These are phyloP conservation scores for Rutstroemia sydowiana DNA, from an alignment of 2,329 filamentous ascomycete genomes.

Conservation along the genomic window DNA sequence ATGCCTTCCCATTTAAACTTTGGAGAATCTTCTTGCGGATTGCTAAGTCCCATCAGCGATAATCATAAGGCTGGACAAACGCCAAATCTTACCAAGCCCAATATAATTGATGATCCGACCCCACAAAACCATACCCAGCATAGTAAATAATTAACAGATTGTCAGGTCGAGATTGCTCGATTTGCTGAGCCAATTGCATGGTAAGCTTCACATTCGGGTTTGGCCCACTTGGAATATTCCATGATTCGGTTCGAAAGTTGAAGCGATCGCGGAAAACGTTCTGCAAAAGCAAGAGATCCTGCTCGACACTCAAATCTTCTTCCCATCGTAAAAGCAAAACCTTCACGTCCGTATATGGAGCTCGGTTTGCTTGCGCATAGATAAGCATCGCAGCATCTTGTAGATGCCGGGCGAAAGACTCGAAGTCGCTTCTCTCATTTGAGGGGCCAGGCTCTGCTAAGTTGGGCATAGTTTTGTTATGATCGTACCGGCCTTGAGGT, in stretches of 20 bases:
- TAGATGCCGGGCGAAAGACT: slow-evolving; percentile 58
- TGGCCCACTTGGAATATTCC: slow-evolving; percentile 51
- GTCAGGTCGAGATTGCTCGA: slow-evolving; percentile 49
- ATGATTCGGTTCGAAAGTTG: slow-evolving; percentile 52
- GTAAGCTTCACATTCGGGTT: slow-evolving; percentile 55
- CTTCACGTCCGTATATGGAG: slow-evolving; percentile 50
- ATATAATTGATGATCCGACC: slow-evolving; percentile 53
- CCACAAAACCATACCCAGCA: slow-evolving; percentile 51
- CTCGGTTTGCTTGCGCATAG: slow-evolving; percentile 53
- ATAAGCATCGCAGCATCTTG: slow-evolving; percentile 63
- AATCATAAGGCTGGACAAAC: slow-evolving; percentile 19
- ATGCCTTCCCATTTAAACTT: slow-evolving; percentile 59
- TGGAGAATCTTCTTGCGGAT: slow-evolving; percentile 48
- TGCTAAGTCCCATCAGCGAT: slow-evolving; percentile 41
- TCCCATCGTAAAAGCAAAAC: slow-evolving; percentile 57
- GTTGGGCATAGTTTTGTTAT: slow-evolving; percentile 23
- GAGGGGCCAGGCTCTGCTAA: slow-evolving; percentile 27
- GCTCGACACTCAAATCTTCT: slow-evolving; percentile 46
- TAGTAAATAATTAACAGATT: slow-evolving; percentile 60
- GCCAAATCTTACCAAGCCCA: slow-evolving; percentile 54
- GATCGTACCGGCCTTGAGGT: slow-evolving; percentile 26
- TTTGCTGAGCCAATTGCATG: slow-evolving; percentile 51
- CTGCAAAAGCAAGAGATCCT: slow-evolving; percentile 48
- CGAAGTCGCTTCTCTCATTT: slow-evolving; percentile 45
- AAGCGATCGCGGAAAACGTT: slow-evolving; percentile 52